phyloP scores from a whole-genome alignment of 2,329 filamentous ascomycete species.

The Epichloe typhina region DNA sequence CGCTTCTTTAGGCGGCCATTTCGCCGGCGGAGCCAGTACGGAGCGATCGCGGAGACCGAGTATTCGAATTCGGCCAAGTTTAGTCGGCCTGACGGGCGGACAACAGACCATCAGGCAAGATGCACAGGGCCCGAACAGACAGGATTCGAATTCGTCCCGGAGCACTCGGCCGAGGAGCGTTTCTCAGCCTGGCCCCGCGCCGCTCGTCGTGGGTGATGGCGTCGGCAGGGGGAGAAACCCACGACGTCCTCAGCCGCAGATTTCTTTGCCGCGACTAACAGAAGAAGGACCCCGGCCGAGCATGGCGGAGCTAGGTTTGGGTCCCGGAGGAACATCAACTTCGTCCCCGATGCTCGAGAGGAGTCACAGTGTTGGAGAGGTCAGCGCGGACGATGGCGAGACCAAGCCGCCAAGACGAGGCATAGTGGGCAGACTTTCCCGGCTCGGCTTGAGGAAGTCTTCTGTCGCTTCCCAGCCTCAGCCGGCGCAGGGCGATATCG shows the following conservation, averaged over 20 bases:
- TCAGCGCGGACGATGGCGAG: background rate
- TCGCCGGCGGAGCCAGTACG: background rate
- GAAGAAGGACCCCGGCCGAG: conserved; percentile 25
- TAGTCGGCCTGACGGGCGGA: conserved; percentile 1
- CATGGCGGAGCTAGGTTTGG: conserved; percentile 19
- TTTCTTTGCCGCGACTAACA: conserved; percentile 25
- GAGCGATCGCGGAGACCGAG: conserved; percentile 10
- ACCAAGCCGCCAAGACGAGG: background rate
- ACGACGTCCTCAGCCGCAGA: conserved; percentile 18
- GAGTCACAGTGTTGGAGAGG: conserved; percentile 1
- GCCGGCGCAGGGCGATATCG: conserved; percentile 2
- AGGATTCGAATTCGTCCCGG: background rate
- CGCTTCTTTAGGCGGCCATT: background rate
- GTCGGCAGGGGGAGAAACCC: conserved; percentile 15
- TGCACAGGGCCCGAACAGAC: background rate
- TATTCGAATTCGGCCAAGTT: conserved; percentile 12
- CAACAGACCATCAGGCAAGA: background rate
- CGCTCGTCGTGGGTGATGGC: conserved; percentile 10
- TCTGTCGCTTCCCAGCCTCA: background rate
- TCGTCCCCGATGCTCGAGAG: conserved; percentile 10
- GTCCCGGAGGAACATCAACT: conserved; percentile 6
- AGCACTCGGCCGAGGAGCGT: conserved; percentile 20
- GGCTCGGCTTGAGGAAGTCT: conserved; percentile 2
- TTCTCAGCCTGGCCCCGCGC: conserved; percentile 20
- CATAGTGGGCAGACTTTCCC: conserved; percentile 4